Evolutionary conservation across 495 filamentous ascomycete genomes (phyloP), one percentile per base, ranked within the genome.

Genomic region (Penicillium odoratum): DNA sequence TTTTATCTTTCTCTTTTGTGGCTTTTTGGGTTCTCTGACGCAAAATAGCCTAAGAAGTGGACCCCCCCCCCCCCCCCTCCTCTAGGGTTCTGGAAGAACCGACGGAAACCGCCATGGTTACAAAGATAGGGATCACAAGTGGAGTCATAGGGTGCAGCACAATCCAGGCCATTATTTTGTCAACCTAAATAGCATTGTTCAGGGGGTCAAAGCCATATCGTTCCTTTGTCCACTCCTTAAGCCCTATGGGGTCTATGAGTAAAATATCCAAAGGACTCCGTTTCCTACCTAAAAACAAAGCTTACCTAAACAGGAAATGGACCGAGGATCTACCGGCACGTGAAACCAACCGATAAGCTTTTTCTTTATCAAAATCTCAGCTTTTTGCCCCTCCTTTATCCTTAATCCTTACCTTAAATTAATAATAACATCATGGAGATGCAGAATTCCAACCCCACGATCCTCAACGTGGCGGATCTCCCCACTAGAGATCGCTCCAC

Each of bases 391-490:
- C 40, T 40, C 38, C 31, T 33, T 21, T 1, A 21, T 21, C 21
- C 5, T 33, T 33, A 33, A 33, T 3, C 31, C 31, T 57, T 21
- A 21, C 21, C 21, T 21, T 21, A 21, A 21, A 21, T 21, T 21
- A 21, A 21, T 21, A 21, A 21, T 21, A 21, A 21, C 57, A 74
- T 73, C 67, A 62, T 64, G 29, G 80, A 85, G 67, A 78, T 89
- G 42, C 87, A 97, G 59, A 98, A 98, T 71, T 91, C 87, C 53
- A 98, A 98, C 77, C 94, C 94, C 53, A 96, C 92, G 25, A 92
- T 98, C 67, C 79, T 98, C 52, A 94, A 87, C 69, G 83, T 83
- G 53, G 92, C 93, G 26, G 90, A 98, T 70, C 87, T 98, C 29
- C 94, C 95, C n/a, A 91, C 89, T 31, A 82, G 90, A 29, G 78